Evolutionary conservation across 768 basidiomycete genomes (phyloP), one percentile per base, ranked within the genome.

Genomic region (Sporobolomyces pararoseus): DNA sequence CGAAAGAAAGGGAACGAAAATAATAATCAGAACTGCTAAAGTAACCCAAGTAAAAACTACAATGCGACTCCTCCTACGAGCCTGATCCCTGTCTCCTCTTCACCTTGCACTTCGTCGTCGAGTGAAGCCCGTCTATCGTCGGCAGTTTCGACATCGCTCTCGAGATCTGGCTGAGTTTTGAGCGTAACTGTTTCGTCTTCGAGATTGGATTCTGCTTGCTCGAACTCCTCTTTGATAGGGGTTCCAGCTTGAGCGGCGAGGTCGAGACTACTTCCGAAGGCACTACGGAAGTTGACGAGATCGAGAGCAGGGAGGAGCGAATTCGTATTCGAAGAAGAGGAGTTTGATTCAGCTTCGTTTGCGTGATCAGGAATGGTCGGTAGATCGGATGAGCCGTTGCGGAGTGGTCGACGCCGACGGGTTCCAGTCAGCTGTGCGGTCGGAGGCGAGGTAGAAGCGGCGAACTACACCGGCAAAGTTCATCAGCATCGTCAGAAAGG

Each of bases 201-300:
- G 25, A 23, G 4, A 4, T 46, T 21, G 4, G 42, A 4, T 25
- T 35, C 19, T 7, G 35, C 25, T 17, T 42, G 37, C 37, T 39
- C 35, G 23, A 35, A 13, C 37, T 39, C 6, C 17, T 42, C 55
- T 17, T 9, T 19, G 6, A 29, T 23, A 4, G 44, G 7, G 19
- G 29, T 4, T 23, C 23, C 46, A 19, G 59, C 59, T 35, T 34
- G 44, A 2, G 59, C 59, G 2, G 59, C 59, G 32, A 61, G 46
- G 21, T 61, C 59, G 59, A 61, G 59, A 35, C 59, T 61, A 46
- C 59, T 61, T 3, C 59, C 59, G n/a, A 61, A 61, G 13, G 59
- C 59, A 29, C 59, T 61, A 21, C 59, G 59, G 46, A 61, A 61
- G 46, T 61, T 37, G 35, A 58, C 58, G 59, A 61, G 59, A 32